These are phyloP conservation scores for Rasamsonia emersonii DNA, from an alignment of 2,329 filamentous ascomycete species.

Conservation along the genomic window DNA sequence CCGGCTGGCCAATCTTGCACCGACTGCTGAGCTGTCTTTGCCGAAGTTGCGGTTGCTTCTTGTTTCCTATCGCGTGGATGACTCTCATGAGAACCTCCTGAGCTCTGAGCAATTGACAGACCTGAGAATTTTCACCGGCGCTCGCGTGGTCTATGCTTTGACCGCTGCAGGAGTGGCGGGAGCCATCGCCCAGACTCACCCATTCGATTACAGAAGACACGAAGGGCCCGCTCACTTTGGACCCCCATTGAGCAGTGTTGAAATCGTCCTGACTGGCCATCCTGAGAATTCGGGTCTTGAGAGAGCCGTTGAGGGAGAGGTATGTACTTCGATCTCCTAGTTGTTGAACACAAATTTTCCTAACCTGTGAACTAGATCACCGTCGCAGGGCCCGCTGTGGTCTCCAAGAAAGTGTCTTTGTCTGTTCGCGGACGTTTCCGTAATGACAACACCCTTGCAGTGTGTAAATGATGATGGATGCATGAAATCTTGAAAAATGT, in stretches of 20 bases:
- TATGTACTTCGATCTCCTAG: conserved; percentile 31
- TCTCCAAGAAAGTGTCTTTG: conserved; percentile 55
- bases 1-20: conserved; percentile 26
- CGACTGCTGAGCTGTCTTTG: conserved; percentile 32
- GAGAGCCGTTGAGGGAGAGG: conserved; percentile 51
- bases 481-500: neutral
- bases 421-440: conserved; percentile 58
- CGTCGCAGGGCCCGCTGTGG: conserved; percentile 65
- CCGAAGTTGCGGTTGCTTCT: conserved; percentile 76
- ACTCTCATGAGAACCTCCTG: conserved; percentile 52
- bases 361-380: conserved; percentile 48
- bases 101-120: conserved; percentile 66
- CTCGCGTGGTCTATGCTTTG: conserved; percentile 76
- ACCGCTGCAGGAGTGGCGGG: conserved; percentile 78
- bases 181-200: conserved; percentile 74
- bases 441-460: conserved; percentile 65
- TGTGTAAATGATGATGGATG: conserved; percentile 13
- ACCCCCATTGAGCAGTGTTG: conserved; percentile 67
- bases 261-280: conserved; percentile 56
- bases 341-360: conserved; percentile 1
- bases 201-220: conserved; percentile 70
- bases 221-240: conserved; percentile 62
- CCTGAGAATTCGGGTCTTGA: conserved; percentile 22
- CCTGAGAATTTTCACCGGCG: conserved; percentile 69
- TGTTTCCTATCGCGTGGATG: conserved; percentile 63